Conservation (phyloP, 129 eudicot genomes). For the Ambrosia artemisiifolia region DNA sequence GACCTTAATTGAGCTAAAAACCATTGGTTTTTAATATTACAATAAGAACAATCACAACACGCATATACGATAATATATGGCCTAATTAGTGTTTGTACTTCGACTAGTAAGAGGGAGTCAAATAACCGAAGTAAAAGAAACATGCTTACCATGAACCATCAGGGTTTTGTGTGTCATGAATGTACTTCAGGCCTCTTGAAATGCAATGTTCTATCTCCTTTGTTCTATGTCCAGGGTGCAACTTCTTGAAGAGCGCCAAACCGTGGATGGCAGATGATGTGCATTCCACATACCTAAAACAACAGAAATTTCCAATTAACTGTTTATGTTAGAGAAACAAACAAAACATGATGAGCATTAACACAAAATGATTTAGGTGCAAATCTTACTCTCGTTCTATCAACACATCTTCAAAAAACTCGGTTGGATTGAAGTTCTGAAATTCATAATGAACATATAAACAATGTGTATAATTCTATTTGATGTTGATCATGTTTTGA, state of each 20-base stretch:
- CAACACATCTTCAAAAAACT: constrained; percentile 55
- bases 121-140: too few relatives aligned
- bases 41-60: too few relatives aligned
- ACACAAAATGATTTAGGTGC: background rate
- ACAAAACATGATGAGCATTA: background rate
- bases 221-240: constrained; percentile 50
- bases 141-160: constrained; percentile 63
- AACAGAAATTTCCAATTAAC: background rate
- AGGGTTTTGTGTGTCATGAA: constrained; percentile 43
- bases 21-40: too few relatives aligned
- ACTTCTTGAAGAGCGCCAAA: constrained; percentile 42
- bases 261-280: constrained; percentile 53
- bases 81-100: too few relatives aligned
- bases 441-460: background rate
- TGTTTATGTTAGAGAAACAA: background rate
- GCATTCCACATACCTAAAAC: constrained; percentile 67
- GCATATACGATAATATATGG: too few relatives aligned
- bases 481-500: background rate
- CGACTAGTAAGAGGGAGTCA: too few relatives aligned
- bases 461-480: background rate
- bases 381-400: constrained; percentile 67
- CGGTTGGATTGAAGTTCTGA: constrained; percentile 59
- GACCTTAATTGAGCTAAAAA: too few relatives aligned
- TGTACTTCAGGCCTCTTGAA: constrained; percentile 37
- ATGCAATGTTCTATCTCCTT: constrained; percentile 49